phyloP scores from a whole-genome alignment of 2,329 filamentous ascomycete genomes.

The Epichloe sylvatica region DNA sequence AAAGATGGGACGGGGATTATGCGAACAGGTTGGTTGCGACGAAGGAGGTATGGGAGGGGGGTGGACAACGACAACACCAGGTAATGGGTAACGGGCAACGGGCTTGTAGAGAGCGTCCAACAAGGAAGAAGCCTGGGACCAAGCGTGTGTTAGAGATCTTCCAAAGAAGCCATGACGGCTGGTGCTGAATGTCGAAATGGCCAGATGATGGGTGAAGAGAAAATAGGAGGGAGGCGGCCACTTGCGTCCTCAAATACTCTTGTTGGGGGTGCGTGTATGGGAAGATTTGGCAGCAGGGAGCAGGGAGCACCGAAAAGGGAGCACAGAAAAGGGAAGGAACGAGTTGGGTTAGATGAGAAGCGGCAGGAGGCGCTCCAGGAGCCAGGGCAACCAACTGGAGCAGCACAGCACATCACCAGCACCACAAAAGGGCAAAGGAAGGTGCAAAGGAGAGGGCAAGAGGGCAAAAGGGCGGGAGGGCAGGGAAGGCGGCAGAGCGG shows the following conservation, averaged over 20 bases:
- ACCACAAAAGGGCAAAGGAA: too few relatives aligned
- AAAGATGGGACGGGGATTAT: neutral
- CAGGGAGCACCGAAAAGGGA: neutral
- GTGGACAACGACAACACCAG: neutral
- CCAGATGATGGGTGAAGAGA: conserved; percentile 5
- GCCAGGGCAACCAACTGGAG: too few relatives aligned
- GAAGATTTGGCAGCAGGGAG: neutral
- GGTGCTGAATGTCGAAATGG: conserved; percentile 4
- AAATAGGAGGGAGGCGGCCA: conserved; percentile 3
- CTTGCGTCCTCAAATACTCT: conserved; percentile 7
- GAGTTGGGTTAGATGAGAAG: neutral
- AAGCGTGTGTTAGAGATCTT: conserved; percentile 7
- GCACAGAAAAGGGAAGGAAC: neutral
- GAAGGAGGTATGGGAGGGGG: neutral
- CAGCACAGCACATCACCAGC: too few relatives aligned
- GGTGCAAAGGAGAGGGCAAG: too few relatives aligned
- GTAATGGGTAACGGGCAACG: neutral
- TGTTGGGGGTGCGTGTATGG: neutral
- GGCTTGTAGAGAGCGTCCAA: conserved; percentile 5
- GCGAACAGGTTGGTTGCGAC: conserved; percentile 1
- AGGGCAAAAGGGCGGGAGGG: neutral
- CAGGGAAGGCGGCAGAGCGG: neutral
- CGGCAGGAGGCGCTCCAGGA: neutral
- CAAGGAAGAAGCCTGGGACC: conserved; percentile 6
- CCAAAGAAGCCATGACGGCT: conserved; percentile 5